Evolutionary conservation across 306 rosid species (phyloP), one percentile per base, ranked within the genome.

Genomic region (Fragaria iinumae): DNA sequence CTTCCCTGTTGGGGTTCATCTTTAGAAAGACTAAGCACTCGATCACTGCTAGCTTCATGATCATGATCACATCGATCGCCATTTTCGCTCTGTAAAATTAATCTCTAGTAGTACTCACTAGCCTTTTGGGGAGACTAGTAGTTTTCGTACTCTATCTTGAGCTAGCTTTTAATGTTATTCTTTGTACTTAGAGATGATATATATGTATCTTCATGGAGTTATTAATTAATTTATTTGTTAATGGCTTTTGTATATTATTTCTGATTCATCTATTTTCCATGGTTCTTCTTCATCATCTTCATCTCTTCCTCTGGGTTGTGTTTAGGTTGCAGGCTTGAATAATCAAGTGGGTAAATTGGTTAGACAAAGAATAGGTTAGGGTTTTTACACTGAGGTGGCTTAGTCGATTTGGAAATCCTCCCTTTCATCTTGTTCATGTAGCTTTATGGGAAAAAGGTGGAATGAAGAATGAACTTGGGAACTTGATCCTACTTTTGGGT

Each of bases 391-490:
- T 29, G 16, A 44, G 29, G 41, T 17, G 49, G 69, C 18, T 17
- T 43, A 59, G 43, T 65, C 27, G 29, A 13, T 59, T 56, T 59
- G 56, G 57, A 44, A 43, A 27, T 3, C 39, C 69, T 18, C 14
- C 25, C 41, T 25, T 74, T 25, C 18, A 60, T 32, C 77, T 60
- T 74, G 77, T 41, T 62, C 60, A 45, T 74, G 60, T 11, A 73
- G 66, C 73, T 76, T 82, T 76, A 83, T 72, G 56, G 78, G 8
- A 44, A 79, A 75, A 82, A 65, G 56, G 79, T 21, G 71, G 79
- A 79, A 64, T 50, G 21, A 75, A 76, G 77, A 78, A 78, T 81
- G 84, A 81, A 55, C 71, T 20, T 77, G 76, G 76, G 74, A 74
- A 85, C 62, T 83, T 85, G 86, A 75, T 83, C 75, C 79, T 41